These are phyloP conservation scores for Phaffomyces antillensis DNA, from an alignment of 805 yeast species.

Conservation along the genomic window DNA sequence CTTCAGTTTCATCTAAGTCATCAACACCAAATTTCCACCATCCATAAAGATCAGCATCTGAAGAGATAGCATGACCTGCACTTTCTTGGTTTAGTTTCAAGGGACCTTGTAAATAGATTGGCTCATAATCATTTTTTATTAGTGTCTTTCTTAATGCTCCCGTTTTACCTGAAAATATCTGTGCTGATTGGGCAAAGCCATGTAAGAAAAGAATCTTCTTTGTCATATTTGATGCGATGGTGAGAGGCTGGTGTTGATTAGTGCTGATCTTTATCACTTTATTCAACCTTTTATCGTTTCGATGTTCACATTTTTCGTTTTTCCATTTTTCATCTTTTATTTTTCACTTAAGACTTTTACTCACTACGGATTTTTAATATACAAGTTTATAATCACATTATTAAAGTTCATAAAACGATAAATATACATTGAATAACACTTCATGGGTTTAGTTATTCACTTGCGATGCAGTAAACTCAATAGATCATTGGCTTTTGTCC, in stretches of 20 bases:
- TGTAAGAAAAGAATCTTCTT: slow-evolving; percentile 72
- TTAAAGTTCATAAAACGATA: too few relatives aligned
- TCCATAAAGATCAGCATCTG: slow-evolving; percentile 33
- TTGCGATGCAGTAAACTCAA: slow-evolving; percentile 13
- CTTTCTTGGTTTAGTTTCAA: slow-evolving; percentile 44
- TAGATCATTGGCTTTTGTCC: slow-evolving; percentile 16
- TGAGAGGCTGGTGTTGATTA: not conserved
- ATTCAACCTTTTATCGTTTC: too few relatives aligned
- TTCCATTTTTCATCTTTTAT: too few relatives aligned
- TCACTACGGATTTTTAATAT: too few relatives aligned
- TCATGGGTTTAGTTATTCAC: not conserved
- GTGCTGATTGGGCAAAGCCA: slow-evolving; percentile 82
- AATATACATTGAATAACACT: too few relatives aligned
- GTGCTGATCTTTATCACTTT: too few relatives aligned
- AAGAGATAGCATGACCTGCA: slow-evolving; percentile 19
- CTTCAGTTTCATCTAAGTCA: slow-evolving; percentile 24
- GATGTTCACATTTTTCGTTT: too few relatives aligned
- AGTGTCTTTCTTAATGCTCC: slow-evolving; percentile 79
- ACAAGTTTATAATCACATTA: too few relatives aligned
- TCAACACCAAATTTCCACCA: slow-evolving; percentile 60
- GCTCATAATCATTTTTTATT: slow-evolving; percentile 50
- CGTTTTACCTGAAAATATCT: slow-evolving; percentile 73
- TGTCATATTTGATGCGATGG: slow-evolving; percentile 5
- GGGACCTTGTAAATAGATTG: slow-evolving; percentile 74
- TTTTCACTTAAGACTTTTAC: too few relatives aligned